These are phyloP conservation scores for Phytophthora fragariaefolia DNA, from an alignment of 352 stramenopile genomes.

Conservation along the genomic window DNA sequence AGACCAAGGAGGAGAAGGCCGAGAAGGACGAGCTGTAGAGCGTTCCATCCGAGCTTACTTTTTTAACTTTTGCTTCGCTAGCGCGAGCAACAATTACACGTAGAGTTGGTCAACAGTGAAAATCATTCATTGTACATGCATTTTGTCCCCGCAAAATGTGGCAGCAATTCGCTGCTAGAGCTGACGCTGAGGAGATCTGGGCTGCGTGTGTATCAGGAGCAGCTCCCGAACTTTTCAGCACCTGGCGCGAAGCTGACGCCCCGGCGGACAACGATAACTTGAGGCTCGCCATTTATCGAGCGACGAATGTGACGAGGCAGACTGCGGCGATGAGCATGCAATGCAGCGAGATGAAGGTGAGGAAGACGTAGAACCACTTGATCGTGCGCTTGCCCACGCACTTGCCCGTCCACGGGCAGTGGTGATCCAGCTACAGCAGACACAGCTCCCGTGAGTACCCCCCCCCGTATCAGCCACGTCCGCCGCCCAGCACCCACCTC, in stretches of 20 bases:
- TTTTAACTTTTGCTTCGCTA: slow-evolving; percentile 40
- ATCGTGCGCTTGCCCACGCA: slow-evolving; percentile 69
- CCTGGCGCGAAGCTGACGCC: too few relatives aligned
- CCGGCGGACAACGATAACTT: not conserved
- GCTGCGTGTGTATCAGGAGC: too few relatives aligned
- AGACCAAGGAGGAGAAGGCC: slow-evolving; percentile 23
- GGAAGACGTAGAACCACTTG: slow-evolving; percentile 39
- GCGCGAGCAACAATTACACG: slow-evolving; percentile 36
- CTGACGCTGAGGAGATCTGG: too few relatives aligned
- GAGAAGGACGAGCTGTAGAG: slow-evolving; percentile 67
- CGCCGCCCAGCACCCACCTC: slow-evolving; percentile 47
- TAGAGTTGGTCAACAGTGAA: slow-evolving; percentile 37
- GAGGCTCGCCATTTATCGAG: slow-evolving; percentile 14
- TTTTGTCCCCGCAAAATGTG: too few relatives aligned
- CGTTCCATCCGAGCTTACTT: slow-evolving; percentile 17
- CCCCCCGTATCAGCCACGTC: not conserved
- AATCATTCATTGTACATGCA: slow-evolving; percentile 6
- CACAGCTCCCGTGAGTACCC: not conserved
- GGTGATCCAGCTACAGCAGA: slow-evolving; percentile 83
- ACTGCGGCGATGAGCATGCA: slow-evolving; percentile 60
- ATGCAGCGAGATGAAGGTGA: slow-evolving; percentile 70
- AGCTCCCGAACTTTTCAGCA: too few relatives aligned
- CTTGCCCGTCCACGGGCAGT: slow-evolving; percentile 94
- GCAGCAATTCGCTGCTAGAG: too few relatives aligned
- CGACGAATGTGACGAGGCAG: slow-evolving; percentile 46